These are phyloP conservation scores for Eremothecium coryli DNA, from an alignment of 1,139 yeast genomes.

Conservation along the genomic window DNA sequence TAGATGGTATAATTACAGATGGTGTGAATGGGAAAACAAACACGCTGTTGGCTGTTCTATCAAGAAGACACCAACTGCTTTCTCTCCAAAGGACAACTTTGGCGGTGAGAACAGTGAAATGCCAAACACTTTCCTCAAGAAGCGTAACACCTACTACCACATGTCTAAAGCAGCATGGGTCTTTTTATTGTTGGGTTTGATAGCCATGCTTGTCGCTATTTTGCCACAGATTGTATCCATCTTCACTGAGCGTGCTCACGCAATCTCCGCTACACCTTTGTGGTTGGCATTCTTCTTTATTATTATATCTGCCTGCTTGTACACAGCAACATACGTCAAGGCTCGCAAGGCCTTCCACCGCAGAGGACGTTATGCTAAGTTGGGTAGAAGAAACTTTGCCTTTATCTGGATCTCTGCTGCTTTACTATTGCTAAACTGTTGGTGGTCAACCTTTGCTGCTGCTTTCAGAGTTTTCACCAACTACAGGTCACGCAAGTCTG, in stretches of 20 bases:
- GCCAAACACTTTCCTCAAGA: conserved; percentile 42
- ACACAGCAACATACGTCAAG: conserved; percentile 57
- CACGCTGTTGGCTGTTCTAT: conserved; percentile 16
- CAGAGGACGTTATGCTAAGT: conserved; percentile 38
- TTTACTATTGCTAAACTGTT: conserved; percentile 34
- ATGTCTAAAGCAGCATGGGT: conserved; percentile 62
- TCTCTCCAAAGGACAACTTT: conserved; percentile 67
- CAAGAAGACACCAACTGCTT: conserved; percentile 42
- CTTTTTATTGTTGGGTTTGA: conserved; percentile 50
- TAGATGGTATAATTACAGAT: conserved; percentile 66
- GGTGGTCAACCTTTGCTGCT: conserved; percentile 17
- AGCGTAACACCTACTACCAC: conserved; percentile 48
- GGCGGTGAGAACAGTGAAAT: conserved; percentile 38
- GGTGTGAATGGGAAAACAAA: conserved; percentile 42
- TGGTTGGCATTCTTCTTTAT: conserved; percentile 45
- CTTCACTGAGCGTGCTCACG: conserved; percentile 10
- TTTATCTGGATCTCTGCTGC: conserved; percentile 57
- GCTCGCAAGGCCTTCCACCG: conserved; percentile 49
- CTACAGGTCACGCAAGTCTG: conserved; percentile 2
- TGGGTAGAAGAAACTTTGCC: conserved; percentile 55
- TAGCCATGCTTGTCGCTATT: conserved; percentile 45
- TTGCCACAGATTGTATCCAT: conserved; percentile 32
- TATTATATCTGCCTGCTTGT: conserved; percentile 47
- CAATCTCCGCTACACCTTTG: conserved; percentile 12
- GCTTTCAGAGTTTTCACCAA: conserved; percentile 4